Base-by-base conservation (phyloP, 495 filamentous ascomycete genomes). In the Penicillium diatomitis region DNA sequence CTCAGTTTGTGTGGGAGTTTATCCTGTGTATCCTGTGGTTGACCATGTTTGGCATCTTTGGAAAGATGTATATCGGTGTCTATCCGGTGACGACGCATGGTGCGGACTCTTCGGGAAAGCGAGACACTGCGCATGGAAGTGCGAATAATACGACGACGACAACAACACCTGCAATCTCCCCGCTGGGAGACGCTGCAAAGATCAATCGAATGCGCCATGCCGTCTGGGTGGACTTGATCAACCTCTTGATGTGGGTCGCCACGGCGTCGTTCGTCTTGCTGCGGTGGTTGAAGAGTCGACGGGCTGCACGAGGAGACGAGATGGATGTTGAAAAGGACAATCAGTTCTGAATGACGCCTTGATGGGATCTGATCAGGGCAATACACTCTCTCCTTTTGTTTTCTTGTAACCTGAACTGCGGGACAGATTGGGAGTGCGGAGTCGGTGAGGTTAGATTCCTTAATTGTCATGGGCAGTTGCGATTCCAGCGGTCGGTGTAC, bases 1-100 rank as follows among this genome's bases (percentile, higher is more conserved):
- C 62, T 41, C 66, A 69, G 44, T 88, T 86, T 64, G 72, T 63
- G 35, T 89, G 85, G 86, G 88, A 87, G 64, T 56, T 68, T 31
- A 57, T 88, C 0, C 64, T 92, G 3, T 87, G 60, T 55, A 68
- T 89, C 31, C 71, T 94, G 9, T 95, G 84, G 85, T 76, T 86
- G 58, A 78, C 78, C 3, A 72, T 92, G 37, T 95, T 96, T 65
- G 88, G 87, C 27, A 58, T 88, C 31, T 94, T 95, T 64, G 90
- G 80, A 43, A 79, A 80, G 63, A 77, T 86, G 73, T 95, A 84
- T 72, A 84, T 92, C 66, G 63, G 82, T 47, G 77, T 78, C 43
- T 62, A 87, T 53, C 58, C 83, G 6, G 80, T 49, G 79, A 78
- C 4, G 12, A 12, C 49, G 11, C 32, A 9, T 31, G 38, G 29